Conservation (phyloP, 345 rosid species). For the Eucalyptus sp. region DNA sequence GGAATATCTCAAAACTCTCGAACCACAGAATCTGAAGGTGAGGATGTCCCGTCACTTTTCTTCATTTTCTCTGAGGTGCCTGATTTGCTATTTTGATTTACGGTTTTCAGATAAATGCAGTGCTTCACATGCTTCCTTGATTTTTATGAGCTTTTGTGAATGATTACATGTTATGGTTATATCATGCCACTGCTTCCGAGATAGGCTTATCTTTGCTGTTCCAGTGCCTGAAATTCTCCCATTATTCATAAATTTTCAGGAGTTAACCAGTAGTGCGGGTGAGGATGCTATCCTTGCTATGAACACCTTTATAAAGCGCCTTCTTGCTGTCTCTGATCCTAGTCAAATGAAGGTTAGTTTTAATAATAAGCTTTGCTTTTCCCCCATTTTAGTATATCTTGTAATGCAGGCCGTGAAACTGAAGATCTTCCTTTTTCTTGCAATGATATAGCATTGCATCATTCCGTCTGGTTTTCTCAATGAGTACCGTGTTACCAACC, state of each 20-base stretch:
- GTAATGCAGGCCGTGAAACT: not conserved
- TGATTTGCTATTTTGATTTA: not conserved
- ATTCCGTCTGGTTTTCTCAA: not conserved
- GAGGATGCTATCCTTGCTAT: constrained; percentile 91
- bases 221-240: not conserved
- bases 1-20: constrained; percentile 84
- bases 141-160: not conserved
- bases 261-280: constrained; percentile 86
- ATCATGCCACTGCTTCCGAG: not conserved
- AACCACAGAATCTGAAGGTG: constrained; percentile 95
- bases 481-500: not conserved
- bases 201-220: not conserved
- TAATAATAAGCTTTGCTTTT: not conserved
- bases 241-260: constrained; percentile 22
- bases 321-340: constrained; percentile 75
- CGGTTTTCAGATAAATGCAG: not conserved
- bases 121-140: not conserved
- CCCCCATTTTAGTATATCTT: not conserved
- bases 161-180: not conserved
- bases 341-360: constrained; percentile 72
- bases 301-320: constrained; percentile 90
- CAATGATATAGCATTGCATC: not conserved
- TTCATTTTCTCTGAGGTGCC: not conserved
- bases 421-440: not conserved
- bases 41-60: not conserved